Evolutionary conservation across 192 early-diverging fungal genomes (phyloP).

Genomic region (Coemansia sp.): DNA sequence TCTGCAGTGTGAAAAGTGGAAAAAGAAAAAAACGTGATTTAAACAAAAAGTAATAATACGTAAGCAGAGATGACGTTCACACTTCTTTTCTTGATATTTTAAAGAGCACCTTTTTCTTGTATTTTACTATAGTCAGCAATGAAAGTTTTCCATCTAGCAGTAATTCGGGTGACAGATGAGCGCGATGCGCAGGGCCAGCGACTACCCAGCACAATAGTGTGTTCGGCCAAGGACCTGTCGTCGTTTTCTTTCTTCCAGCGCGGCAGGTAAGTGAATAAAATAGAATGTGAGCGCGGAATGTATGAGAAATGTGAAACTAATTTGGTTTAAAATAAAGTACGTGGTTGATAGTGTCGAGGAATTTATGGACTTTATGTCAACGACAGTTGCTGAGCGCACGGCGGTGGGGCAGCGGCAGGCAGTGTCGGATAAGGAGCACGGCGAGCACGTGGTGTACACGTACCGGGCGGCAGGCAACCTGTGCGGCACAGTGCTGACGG

Average conservation of each 20-base stretch:
- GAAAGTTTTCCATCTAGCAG: conserved; percentile 39
- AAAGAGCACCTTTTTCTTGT: background rate
- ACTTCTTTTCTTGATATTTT: too few relatives aligned
- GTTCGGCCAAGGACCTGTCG: conserved; percentile 68
- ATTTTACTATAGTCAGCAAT: conserved; percentile 10
- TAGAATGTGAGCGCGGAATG: too few relatives aligned
- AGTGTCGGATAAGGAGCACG: conserved; percentile 77
- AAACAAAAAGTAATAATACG: background rate
- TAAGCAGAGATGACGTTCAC: too few relatives aligned
- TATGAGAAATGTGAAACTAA: background rate
- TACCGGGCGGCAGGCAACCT: conserved; percentile 72
- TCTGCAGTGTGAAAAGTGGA: background rate
- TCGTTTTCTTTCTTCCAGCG: conserved; percentile 87
- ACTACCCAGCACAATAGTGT: conserved; percentile 40
- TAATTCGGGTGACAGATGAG: conserved; percentile 26
- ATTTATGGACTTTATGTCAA: conserved; percentile 81
- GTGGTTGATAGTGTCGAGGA: conserved; percentile 66
- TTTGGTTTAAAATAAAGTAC: background rate
- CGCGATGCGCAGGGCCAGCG: conserved; percentile 7
- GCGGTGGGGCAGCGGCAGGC: conserved; percentile 72
- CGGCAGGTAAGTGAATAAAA: conserved; percentile 56
- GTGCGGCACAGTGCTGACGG: conserved; percentile 73
- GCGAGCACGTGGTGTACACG: conserved; percentile 79
- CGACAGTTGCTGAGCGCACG: conserved; percentile 85
- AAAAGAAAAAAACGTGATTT: background rate